Base-by-base conservation (phyloP, 352 stramenopile species). In the Phytophthora boehmeriae region DNA sequence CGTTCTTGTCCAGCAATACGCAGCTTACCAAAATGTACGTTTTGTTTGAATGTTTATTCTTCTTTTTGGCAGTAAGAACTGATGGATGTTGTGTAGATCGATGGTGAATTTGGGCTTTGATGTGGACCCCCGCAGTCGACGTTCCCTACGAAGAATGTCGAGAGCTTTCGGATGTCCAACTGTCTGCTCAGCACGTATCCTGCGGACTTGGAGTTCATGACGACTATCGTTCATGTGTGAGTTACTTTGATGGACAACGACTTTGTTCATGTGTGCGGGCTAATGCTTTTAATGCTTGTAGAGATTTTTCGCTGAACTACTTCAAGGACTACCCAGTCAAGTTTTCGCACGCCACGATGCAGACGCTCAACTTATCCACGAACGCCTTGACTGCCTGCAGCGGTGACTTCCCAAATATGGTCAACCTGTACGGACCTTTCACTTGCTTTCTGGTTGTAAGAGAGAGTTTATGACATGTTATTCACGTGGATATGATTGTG, bases 291-390 rank as follows among this genome's bases (percentile, higher is more conserved):
- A 8, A 5, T 35, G 23, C 20, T 5, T 54, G 30, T 51, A 89
- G 76, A 9, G 76, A 90, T 48, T 68, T 90, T 22, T 88, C 80
- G 2, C 60, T 78, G 41, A 90, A 90, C 56, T 88, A 88, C 48
- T 76, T 86, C 51, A 77, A 64, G 41, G 58, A 72, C 14, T 88
- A 74, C 49, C 76, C 78, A 0, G 63, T 68, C 56, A 86, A 87
- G 59, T 86, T 84, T 52, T 70, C 66, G 13, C 44, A 82, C 22
- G n/a, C 52, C 4, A 66, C 61, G 28, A 69, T 88, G 54, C 34
- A 68, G 28, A 63, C 58, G 23, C 68, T 89, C 23, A 89, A 89
- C 53, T 52, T 88, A 48, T 88, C 77, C 25, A 78, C 44, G 14
- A 89, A 89, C 53, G 74, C 66, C 17, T 67, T 89, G 17, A 74